A percentile compares a stretch with the other conserved stretches of the same genome.
Conservation (phyloP, 192 early-diverging fungal species). For the Pilaira anomala region DNA sequence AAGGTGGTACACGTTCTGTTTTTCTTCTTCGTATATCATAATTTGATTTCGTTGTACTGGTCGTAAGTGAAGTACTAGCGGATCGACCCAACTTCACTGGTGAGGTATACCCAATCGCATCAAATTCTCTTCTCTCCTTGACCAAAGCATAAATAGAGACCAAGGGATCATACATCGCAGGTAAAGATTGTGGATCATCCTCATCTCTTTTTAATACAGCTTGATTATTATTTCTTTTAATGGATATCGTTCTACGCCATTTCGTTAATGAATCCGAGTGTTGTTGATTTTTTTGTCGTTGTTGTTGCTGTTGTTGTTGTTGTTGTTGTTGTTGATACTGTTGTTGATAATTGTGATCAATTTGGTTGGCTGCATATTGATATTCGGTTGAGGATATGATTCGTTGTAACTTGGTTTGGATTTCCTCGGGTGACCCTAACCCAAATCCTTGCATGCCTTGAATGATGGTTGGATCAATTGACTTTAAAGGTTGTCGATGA, state of each 20-base stretch:
- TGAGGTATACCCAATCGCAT: conserved; percentile 16
- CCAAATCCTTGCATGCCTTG: conserved; percentile 73
- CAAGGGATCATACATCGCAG: conserved; percentile 55
- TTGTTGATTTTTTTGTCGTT: background rate
- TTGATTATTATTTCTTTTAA: background rate
- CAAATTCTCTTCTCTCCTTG: conserved; percentile 51
- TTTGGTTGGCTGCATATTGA: conserved; percentile 24
- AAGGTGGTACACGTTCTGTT: conserved; percentile 11
- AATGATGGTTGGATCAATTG: conserved; percentile 55
- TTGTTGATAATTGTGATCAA: conserved; percentile 16
- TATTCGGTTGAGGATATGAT: conserved; percentile 52
- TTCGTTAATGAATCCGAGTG: background rate
- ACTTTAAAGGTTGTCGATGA: conserved; percentile 44
- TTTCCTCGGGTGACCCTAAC: conserved; percentile 61
- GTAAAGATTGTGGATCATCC: conserved; percentile 29
- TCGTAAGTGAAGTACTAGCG: conserved; percentile 5
- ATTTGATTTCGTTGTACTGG: background rate
- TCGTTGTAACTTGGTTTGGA: conserved; percentile 44
- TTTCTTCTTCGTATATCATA: conserved; percentile 5
- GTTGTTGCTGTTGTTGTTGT: background rate
- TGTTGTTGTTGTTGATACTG: background rate
- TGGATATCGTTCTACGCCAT: background rate
- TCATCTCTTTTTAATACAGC: background rate
- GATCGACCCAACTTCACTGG: conserved; percentile 8
- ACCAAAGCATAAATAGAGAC: conserved; percentile 86